Evolutionary conservation across 169 alveolate genomes (phyloP).

Genomic region (Cystoisospora suis): DNA sequence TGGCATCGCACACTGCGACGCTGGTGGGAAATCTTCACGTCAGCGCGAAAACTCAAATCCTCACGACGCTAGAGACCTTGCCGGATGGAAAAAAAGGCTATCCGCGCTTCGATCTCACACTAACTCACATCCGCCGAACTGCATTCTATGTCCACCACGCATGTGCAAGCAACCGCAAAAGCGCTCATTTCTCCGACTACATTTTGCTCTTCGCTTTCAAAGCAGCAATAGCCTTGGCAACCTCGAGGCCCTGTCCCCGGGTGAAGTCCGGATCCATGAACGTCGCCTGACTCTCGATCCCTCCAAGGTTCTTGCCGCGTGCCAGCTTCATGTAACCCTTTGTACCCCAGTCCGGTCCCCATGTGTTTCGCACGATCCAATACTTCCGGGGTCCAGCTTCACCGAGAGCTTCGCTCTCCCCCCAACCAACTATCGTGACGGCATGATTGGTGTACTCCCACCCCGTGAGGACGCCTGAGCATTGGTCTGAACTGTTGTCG

Average conservation of each 20-base stretch:
- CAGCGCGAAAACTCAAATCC: too few relatives aligned
- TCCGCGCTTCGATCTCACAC: background rate
- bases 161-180: background rate
- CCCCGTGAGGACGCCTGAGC: constrained; percentile 8
- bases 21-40: too few relatives aligned
- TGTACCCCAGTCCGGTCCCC: constrained; percentile 92
- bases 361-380: constrained; percentile 90
- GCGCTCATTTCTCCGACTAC: too few relatives aligned
- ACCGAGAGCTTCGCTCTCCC: constrained; percentile 51
- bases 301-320: constrained; percentile 70
- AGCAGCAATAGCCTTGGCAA: background rate
- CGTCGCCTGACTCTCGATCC: constrained; percentile 58
- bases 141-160: background rate
- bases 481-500: background rate
- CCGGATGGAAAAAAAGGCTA: too few relatives aligned
- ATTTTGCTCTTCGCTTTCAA: background rate
- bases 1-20: too few relatives aligned
- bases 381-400: constrained; percentile 64
- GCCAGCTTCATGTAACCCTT: constrained; percentile 83
- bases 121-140: background rate
- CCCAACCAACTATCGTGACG: constrained; percentile 89
- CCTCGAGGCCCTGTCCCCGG: constrained; percentile 48
- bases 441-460: constrained; percentile 92
- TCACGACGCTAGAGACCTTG: too few relatives aligned
- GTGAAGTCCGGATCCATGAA: constrained; percentile 63